phyloP scores from a whole-genome alignment of 1,284 basidiomycete species.

The Agaricales sp. region DNA sequence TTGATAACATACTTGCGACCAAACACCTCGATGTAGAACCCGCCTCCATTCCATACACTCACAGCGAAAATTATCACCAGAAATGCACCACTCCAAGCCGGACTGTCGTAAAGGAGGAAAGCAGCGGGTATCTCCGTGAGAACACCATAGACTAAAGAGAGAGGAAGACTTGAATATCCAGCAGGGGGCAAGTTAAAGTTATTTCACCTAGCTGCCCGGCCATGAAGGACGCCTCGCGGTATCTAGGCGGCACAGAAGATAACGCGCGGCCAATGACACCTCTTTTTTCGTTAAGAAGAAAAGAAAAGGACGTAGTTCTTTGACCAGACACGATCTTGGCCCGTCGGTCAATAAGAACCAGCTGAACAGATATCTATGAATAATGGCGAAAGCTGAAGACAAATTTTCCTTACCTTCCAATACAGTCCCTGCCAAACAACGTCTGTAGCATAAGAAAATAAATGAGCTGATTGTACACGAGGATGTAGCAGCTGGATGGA shows the following conservation, averaged over 20 bases:
- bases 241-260: constrained; percentile 44
- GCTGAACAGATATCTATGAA: constrained; percentile 28
- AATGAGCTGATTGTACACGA: constrained; percentile 11
- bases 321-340: constrained; percentile 83
- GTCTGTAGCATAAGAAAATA: constrained; percentile 38
- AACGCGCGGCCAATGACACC: constrained; percentile 70
- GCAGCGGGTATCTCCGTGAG: constrained; percentile 83
- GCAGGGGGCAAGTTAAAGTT: constrained; percentile 12
- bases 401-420: constrained; percentile 56
- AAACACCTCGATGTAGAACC: constrained; percentile 91
- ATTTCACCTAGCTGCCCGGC: constrained; percentile 74
- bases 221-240: constrained; percentile 73
- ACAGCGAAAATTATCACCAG: constrained; percentile 72
- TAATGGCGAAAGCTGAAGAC: not conserved
- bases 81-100: constrained; percentile 67
- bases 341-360: constrained; percentile 76
- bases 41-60: constrained; percentile 79
- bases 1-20: constrained; percentile 78
- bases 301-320: constrained; percentile 79
- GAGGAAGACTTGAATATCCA: constrained; percentile 1
- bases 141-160: constrained; percentile 63
- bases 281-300: constrained; percentile 77
- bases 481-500: constrained; percentile 11
- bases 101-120: constrained; percentile 70
- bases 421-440: constrained; percentile 83